Base-by-base conservation (phyloP, 345 rosid species). In the Zanthoxylum bungeanum region DNA sequence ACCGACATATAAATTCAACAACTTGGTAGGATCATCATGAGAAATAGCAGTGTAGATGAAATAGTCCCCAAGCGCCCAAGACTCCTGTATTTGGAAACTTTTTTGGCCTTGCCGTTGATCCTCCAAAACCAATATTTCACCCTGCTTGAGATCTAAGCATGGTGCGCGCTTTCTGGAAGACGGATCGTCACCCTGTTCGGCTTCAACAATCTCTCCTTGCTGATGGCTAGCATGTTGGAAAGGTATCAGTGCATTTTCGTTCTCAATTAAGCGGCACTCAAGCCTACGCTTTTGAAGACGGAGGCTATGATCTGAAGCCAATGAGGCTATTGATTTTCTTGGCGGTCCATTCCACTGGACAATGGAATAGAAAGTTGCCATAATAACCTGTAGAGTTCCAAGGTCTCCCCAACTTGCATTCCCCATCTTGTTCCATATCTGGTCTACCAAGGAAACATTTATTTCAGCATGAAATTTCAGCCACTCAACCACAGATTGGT, bases 351-450 rank as follows among this genome's bases (percentile, higher is more conserved):
- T 75, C 83, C 83, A 81, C 75, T 78, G 86, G 64, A 75, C 75
- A 46, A 88, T 80, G 58, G 87, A 86, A 80, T 83, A 70, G 79
- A 84, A 88, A 73, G 85, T 84, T 36, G 93, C 87, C 68, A 88
- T 56, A 56, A 86, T 68, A 22, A 83, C 72, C 75, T 86, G 87
- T 19, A 88, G 80, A 34, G 93, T 78, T 68, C 88, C 90, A 14
- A 88, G 69, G 60, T 86, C 87, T 49, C 88, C 84, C 93, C 90
- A 86, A 50, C 77, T 88, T 46, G 86, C 87, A 77, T 88, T 88
- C 21, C 90, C 88, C 19, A 88, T 76, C 80, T 81, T 84, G 67
- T 88, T 88, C 88, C 88, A 88, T 67, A 86, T 80, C 67, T 73
- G 75, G 59, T 88, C 86, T 7, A 83, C 85, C 22, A 80, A 71